phyloP scores from a whole-genome alignment of 1,139 yeast species.

The Groenewaldozyma auringiensis region DNA sequence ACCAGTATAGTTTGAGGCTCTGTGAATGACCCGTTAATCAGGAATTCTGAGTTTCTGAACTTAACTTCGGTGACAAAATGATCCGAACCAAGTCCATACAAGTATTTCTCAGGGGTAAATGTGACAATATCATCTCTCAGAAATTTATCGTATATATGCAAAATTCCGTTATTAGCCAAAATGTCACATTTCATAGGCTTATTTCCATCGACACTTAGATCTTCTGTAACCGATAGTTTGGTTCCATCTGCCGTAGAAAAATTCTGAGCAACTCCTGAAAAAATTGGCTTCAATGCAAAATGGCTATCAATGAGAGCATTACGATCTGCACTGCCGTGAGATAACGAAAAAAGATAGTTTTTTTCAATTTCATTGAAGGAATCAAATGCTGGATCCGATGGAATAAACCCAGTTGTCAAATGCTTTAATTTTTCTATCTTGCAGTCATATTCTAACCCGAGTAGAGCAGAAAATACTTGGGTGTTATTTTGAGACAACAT shows the following conservation, averaged over 20 bases:
- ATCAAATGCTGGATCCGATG: conserved; percentile 37
- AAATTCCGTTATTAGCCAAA: conserved; percentile 50
- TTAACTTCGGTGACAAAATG: conserved; percentile 62
- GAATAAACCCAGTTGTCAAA: conserved; percentile 38
- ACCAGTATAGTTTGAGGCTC: conserved; percentile 55
- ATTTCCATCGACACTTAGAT: conserved; percentile 18
- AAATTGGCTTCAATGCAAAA: conserved; percentile 25
- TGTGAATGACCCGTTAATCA: conserved; percentile 46
- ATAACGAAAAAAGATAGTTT: conserved; percentile 36
- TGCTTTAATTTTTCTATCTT: conserved; percentile 11
- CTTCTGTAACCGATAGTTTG: conserved; percentile 13
- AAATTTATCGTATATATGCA: conserved; percentile 47
- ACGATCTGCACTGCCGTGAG: conserved; percentile 35
- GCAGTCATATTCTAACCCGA: conserved; percentile 21
- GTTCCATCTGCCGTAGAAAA: conserved; percentile 23
- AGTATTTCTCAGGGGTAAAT: conserved; percentile 64
- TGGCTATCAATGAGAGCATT: conserved; percentile 31
- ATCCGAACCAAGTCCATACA: conserved; percentile 62
- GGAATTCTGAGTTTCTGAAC: conserved; percentile 48
- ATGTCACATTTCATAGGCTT: conserved; percentile 36
- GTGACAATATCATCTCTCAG: conserved; percentile 29
- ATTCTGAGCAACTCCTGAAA: conserved; percentile 21
- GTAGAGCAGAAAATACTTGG: conserved; percentile 20
- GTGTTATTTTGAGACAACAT: conserved; percentile 25
- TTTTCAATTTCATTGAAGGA: conserved; percentile 40